These are phyloP conservation scores for Penicillium nucicola DNA, from an alignment of 495 filamentous ascomycete genomes.

Conservation along the genomic window DNA sequence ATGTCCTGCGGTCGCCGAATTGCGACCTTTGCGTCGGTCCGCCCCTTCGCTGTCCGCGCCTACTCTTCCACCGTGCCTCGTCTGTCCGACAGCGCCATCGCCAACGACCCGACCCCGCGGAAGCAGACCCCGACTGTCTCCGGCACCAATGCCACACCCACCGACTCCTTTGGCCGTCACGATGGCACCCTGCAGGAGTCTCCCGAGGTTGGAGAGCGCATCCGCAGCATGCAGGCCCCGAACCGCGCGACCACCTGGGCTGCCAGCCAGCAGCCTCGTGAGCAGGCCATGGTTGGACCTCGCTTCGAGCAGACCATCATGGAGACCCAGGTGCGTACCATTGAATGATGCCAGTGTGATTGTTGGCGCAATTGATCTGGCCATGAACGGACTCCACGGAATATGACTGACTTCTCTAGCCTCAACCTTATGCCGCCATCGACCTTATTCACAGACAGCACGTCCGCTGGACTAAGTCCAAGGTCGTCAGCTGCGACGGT, in stretches of 20 bases:
- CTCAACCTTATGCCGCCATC: slow-evolving; percentile 82
- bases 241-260: slow-evolving; percentile 82
- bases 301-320: slow-evolving; percentile 96
- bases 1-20: slow-evolving; percentile 54
- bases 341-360: neutral
- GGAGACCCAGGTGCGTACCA: slow-evolving; percentile 72
- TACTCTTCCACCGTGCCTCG: slow-evolving; percentile 50
- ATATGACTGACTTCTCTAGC: slow-evolving; percentile 50
- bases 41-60: slow-evolving; percentile 36
- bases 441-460: slow-evolving; percentile 95
- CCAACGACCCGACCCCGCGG: slow-evolving; percentile 54
- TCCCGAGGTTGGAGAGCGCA: slow-evolving; percentile 56
- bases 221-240: slow-evolving; percentile 72
- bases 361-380: neutral
- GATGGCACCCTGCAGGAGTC: slow-evolving; percentile 53
- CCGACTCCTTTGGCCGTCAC: slow-evolving; percentile 41
- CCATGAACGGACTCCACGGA: slow-evolving; percentile 8
- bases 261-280: slow-evolving; percentile 73
- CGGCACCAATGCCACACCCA: slow-evolving; percentile 57
- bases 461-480: slow-evolving; percentile 83
- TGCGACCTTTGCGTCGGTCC: slow-evolving; percentile 34
- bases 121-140: slow-evolving; percentile 51
- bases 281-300: slow-evolving; percentile 83
- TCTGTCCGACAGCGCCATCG: slow-evolving; percentile 47
- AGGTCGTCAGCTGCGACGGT: slow-evolving; percentile 83